phyloP scores from a whole-genome alignment of 768 basidiomycete species.

The Phlegmacium glaucopus region DNA sequence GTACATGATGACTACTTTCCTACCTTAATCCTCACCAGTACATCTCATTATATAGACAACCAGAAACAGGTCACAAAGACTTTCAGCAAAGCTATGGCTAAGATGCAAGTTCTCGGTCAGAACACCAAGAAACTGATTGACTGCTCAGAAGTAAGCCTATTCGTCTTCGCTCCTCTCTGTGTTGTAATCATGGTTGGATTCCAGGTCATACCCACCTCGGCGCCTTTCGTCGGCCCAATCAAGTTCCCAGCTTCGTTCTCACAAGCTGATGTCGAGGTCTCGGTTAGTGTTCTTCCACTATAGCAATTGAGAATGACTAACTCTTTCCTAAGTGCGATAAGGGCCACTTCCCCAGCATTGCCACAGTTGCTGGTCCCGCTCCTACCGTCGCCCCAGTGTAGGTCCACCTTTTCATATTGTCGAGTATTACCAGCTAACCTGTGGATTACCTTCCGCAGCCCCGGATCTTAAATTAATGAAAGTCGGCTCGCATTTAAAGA shows the following conservation, averaged over 20 bases:
- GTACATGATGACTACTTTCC: not conserved
- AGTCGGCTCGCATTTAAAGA: no score
- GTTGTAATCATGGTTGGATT: no score
- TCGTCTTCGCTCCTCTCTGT: no score
- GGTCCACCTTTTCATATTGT: not conserved
- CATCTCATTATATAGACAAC: slow-evolving; percentile 10
- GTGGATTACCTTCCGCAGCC: not conserved
- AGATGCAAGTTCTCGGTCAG: slow-evolving; percentile 28
- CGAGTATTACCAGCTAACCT: not conserved
- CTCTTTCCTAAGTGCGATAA: not conserved
- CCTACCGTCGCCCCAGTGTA: slow-evolving; percentile 9
- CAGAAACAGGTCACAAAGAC: slow-evolving; percentile 17
- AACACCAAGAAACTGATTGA: slow-evolving; percentile 29
- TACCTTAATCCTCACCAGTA: not conserved
- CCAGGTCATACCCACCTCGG: not conserved
- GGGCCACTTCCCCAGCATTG: not conserved
- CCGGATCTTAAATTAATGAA: not conserved
- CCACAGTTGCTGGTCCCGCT: not conserved
- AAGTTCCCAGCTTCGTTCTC: slow-evolving; percentile 15
- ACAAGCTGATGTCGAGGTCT: slow-evolving; percentile 8
- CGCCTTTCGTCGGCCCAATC: slow-evolving; percentile 8
- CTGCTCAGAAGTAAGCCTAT: slow-evolving; percentile 28
- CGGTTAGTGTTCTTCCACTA: slow-evolving; percentile 2
- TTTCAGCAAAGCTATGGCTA: slow-evolving; percentile 29
- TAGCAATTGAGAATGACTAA: not conserved